Base-by-base conservation (phyloP, 2,329 filamentous ascomycete genomes). In the Zarea fungicola region DNA sequence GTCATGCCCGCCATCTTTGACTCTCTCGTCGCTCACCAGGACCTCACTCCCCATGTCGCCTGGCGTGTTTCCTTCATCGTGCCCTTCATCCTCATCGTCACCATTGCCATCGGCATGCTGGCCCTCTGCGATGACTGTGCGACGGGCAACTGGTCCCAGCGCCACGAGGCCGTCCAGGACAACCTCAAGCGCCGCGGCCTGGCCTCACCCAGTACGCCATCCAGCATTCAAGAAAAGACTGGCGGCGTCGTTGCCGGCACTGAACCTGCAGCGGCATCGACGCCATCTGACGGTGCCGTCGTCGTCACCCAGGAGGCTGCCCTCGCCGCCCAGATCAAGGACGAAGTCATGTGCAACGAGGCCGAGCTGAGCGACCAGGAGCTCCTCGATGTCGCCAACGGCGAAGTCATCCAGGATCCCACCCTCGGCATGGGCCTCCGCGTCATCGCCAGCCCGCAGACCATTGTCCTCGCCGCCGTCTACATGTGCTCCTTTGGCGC, bases 1-100 rank as follows among this genome's bases (percentile, higher is more conserved):
- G 80, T 92, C 58, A 95, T 96, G 89, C 90, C 91, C 3, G 88
- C 88, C 6, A 83, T 96, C 51, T 93, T 85, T 66, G 85, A 95
- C 65, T 87, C 86, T 0, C 74, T 95, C 19, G 78, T 87, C 18
- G 60, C 68, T 9, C 60, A 75, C 1, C 74, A 75, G 42, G 79
- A 83, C 9, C 72, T 92, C 48, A 69, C 75, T 1, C 68, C 81
- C 2, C 82, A 87, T 57, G 76, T 82, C 26, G 86, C 90, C 3
- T 96, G 90, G 90, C 80, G 89, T 22, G 80, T 95, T 1, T 78
- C 89, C 4, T 96, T 95, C 63, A 72, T 95, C 53, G 85, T 95
- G 6, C 90, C 90, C 0, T 86, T 93, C 53, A 78, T 92, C 57
- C 77, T 92, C 56, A 85, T 92, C 64, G 74, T 84, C 13, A 60